phyloP scores from a whole-genome alignment of 768 basidiomycete species.

The Suillus ampliporus region DNA sequence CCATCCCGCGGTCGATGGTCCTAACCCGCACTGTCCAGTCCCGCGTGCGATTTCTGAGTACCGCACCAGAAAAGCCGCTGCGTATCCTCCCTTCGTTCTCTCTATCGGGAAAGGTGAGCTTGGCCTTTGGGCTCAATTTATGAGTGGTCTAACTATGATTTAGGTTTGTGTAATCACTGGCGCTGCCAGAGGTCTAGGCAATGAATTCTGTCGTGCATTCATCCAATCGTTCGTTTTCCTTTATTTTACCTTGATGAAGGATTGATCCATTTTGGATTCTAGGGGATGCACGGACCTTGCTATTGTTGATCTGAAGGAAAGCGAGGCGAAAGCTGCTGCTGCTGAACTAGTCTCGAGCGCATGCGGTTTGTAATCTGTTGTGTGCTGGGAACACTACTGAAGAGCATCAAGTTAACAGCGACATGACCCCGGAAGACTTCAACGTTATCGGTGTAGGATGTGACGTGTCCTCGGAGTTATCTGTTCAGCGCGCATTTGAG shows the following conservation, averaged over 20 bases:
- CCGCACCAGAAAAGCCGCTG: constrained; percentile 30
- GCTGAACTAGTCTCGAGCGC: constrained; percentile 63
- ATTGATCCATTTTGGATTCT: constrained; percentile 16
- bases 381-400: constrained; percentile 36
- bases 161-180: constrained; percentile 94
- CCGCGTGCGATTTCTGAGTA: constrained; percentile 33
- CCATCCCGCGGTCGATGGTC: constrained; percentile 19
- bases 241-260: not conserved
- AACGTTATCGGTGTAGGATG: constrained; percentile 80
- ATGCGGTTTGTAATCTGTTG: constrained; percentile 48
- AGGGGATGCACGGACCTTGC: constrained; percentile 85
- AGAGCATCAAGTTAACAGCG: constrained; percentile 54
- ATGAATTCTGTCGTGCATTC: constrained; percentile 91
- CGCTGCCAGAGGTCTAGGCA: constrained; percentile 88
- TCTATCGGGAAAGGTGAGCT: constrained; percentile 71
- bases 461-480: constrained; percentile 84
- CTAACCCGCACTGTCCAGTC: constrained; percentile 16
- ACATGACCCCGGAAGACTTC: constrained; percentile 59
- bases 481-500: constrained; percentile 76
- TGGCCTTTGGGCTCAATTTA: not conserved
- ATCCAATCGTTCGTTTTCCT: constrained; percentile 65
- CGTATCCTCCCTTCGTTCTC: constrained; percentile 78
- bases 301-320: constrained; percentile 80
- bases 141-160: constrained; percentile 5
- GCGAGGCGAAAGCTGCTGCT: constrained; percentile 70